Base-by-base conservation (phyloP, 495 filamentous ascomycete genomes). In the Aspergillus affinis region DNA sequence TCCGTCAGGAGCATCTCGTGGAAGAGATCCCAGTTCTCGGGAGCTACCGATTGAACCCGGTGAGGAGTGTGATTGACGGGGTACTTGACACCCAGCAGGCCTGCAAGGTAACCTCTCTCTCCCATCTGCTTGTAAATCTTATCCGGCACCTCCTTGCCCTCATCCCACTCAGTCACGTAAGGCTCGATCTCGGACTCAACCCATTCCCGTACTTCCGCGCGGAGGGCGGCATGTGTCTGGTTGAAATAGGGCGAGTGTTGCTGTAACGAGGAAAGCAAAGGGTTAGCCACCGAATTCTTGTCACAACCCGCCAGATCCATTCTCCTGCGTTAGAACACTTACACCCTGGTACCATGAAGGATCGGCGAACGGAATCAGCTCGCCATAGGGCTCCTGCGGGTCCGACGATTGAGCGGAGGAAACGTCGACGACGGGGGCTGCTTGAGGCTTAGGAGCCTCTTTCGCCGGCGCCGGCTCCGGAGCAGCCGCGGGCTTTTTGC, bases 221-320 rank as follows among this genome's bases (percentile, higher is more conserved):
- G 91, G 48, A 98, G 86, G 46, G 89, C 92, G 46, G 86, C 92
- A 73, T 98, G 94, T 10, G 92, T 84, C 72, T 96, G 85, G 75
- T 96, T 96, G 84, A 88, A 95, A 81, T 96, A 97, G 18, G 94
- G 89, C 15, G 94, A 97, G 80, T 96, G 88, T 74, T 96, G 91
- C 91, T 96, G 68, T 41, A 56, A 3, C 51, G 41, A 36, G 44
- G 47, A 57, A n/a, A 61, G 61, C 66, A 59, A 69, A 60, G 30
- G 17, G 29, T 30, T 26, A 18, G 10, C 18, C 7, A 49, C 47
- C 15, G 27, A 18, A 32, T 12, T 44, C 6, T 2, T 41, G 3
- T 41, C 13, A 41, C 13, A 41, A 41, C 19, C 41, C 15, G 17
- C 30, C 21, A 30, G 26, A 49, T n/a, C 13, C 9, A 54, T 30